Evolutionary conservation across 805 yeast genomes (phyloP).

Genomic region (Tetrapisispora arboricola): DNA sequence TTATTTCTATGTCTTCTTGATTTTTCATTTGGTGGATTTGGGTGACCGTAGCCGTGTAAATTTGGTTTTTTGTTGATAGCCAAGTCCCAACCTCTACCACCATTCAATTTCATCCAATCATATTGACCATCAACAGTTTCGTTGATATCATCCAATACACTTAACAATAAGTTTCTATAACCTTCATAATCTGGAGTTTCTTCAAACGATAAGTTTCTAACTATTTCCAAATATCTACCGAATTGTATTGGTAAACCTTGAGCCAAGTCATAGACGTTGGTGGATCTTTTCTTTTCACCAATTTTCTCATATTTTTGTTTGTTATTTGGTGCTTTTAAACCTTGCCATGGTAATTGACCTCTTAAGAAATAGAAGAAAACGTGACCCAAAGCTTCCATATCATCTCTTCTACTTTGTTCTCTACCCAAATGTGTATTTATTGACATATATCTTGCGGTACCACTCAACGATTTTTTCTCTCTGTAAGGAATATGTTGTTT

Average conservation of each 20-base stretch:
- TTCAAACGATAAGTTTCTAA: slow-evolving; percentile 82
- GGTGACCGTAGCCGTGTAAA: slow-evolving; percentile 92
- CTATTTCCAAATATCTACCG: slow-evolving; percentile 82
- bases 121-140: slow-evolving; percentile 78
- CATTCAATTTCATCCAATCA: slow-evolving; percentile 96
- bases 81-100: slow-evolving; percentile 94
- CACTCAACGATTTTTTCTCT: slow-evolving; percentile 90
- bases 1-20: slow-evolving; percentile 21
- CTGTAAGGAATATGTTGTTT: slow-evolving; percentile 94
- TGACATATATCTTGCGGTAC: slow-evolving; percentile 98
- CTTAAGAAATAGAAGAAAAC: slow-evolving; percentile 90
- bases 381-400: slow-evolving; percentile 91
- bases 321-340: slow-evolving; percentile 94
- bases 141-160: slow-evolving; percentile 63
- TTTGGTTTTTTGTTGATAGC: slow-evolving; percentile 84
- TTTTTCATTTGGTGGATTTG: slow-evolving; percentile 63
- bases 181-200: slow-evolving; percentile 92
- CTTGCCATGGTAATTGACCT: slow-evolving; percentile 98
- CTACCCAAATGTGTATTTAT: slow-evolving; percentile 95
- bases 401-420: slow-evolving; percentile 94
- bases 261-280: slow-evolving; percentile 77
- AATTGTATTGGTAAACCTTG: slow-evolving; percentile 86
- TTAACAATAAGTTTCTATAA: slow-evolving; percentile 64
- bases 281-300: slow-evolving; percentile 90
- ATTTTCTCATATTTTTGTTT: slow-evolving; percentile 96